phyloP scores from a whole-genome alignment of 257 asterid species.

The Primulina huaijiensis region DNA sequence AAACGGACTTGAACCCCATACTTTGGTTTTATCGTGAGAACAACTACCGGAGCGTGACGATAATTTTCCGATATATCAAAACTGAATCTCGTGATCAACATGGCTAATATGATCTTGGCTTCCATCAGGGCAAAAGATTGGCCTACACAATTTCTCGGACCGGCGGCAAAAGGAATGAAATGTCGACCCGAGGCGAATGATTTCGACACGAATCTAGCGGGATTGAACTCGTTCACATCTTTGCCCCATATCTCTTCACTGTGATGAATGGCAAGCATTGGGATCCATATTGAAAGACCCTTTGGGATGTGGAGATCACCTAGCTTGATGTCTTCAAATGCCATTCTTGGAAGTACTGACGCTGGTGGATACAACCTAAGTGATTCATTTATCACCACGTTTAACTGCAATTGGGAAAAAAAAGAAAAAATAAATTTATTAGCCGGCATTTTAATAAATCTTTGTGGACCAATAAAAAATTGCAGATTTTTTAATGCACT shows the following conservation, averaged over 20 bases:
- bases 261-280: constrained; percentile 79
- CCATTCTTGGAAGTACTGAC: constrained; percentile 84
- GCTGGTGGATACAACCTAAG: constrained; percentile 86
- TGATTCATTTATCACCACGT: constrained; percentile 84
- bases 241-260: constrained; percentile 78
- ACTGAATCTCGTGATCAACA: constrained; percentile 69
- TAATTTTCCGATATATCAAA: constrained; percentile 67
- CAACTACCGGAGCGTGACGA: constrained; percentile 80
- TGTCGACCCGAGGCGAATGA: constrained; percentile 53
- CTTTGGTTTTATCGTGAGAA: constrained; percentile 81
- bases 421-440: too few species aligned
- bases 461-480: not conserved
- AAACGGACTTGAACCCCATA: constrained; percentile 82
- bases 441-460: not conserved
- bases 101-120: constrained; percentile 83
- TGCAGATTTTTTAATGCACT: too few species aligned
- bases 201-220: constrained; percentile 53
- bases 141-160: constrained; percentile 87
- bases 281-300: constrained; percentile 37
- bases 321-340: constrained; percentile 73
- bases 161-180: constrained; percentile 87
- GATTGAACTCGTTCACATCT: constrained; percentile 79
- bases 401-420: constrained; percentile 43
- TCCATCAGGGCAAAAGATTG: constrained; percentile 91
- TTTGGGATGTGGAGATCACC: constrained; percentile 84